Percentiles rank a stretch among this genome's conserved stretches.
Conservation (phyloP, 139 green algal genomes). For the Trebouxia sp. region DNA sequence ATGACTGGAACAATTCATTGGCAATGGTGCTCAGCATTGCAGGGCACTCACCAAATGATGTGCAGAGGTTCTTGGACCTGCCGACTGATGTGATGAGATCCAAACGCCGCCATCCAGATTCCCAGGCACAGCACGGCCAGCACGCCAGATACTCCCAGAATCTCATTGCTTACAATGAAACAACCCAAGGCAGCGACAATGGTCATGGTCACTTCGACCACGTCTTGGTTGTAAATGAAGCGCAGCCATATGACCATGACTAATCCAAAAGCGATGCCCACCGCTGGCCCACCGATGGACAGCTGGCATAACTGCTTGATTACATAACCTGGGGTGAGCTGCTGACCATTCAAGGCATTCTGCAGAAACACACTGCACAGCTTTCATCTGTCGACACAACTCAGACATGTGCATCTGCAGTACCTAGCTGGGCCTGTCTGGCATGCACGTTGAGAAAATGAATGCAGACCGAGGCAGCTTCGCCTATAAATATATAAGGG, state of each 20-base stretch:
- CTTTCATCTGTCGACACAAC: no score
- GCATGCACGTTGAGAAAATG: no score
- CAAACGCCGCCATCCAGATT: conserved; percentile 51
- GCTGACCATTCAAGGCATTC: not conserved
- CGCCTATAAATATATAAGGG: no score
- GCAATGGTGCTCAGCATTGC: not conserved
- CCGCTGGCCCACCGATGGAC: conserved; percentile 45
- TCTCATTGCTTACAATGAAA: conserved; percentile 62
- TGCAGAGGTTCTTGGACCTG: conserved; percentile 48
- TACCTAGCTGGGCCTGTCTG: no score
- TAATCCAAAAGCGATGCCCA: conserved; percentile 55
- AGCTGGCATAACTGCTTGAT: conserved; percentile 48
- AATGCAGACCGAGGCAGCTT: no score
- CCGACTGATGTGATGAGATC: conserved; percentile 46
- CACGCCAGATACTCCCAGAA: conserved; percentile 60
- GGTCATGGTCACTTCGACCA: conserved; percentile 60
- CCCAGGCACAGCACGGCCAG: conserved; percentile 59
- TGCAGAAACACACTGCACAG: not conserved
- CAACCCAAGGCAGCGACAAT: conserved; percentile 46
- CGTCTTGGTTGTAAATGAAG: conserved; percentile 55
- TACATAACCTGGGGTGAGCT: conserved; percentile 21
- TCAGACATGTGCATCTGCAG: no score
- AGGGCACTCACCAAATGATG: conserved; percentile 51
- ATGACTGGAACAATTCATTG: no score
- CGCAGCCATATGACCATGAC: conserved; percentile 46